Percentiles rank a stretch among this genome's conserved stretches.
Conservation (phyloP, 371 early-diverging fungal genomes). For the Capillidium rhysosporum region DNA sequence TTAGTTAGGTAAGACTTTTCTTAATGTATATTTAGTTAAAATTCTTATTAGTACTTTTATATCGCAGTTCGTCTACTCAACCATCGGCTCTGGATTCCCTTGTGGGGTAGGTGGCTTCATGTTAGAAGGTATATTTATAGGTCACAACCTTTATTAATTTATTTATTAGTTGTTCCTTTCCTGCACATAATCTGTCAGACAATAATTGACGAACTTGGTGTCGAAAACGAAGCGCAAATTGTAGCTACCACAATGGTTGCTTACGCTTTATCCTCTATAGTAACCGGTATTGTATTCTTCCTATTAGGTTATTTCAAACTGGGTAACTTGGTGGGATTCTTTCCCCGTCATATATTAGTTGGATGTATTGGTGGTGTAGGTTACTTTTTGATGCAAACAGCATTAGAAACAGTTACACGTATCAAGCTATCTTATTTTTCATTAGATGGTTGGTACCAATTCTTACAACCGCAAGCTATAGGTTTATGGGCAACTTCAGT, state of each 20-base stretch:
- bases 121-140: slow-evolving; percentile 48
- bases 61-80: slow-evolving; percentile 64
- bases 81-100: slow-evolving; percentile 67
- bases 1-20: slow-evolving; percentile 47
- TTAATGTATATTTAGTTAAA: not conserved
- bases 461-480: slow-evolving; percentile 5
- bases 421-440: slow-evolving; percentile 5
- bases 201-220: slow-evolving; percentile 38
- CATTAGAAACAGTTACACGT: slow-evolving; percentile 46
- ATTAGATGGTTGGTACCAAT: not conserved
- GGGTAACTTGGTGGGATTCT: slow-evolving; percentile 68
- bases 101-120: slow-evolving; percentile 91
- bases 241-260: slow-evolving; percentile 79
- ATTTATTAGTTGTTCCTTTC: slow-evolving; percentile 51
- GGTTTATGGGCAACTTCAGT: slow-evolving; percentile 10
- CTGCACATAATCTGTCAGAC: slow-evolving; percentile 59
- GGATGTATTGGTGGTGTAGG: slow-evolving; percentile 90
- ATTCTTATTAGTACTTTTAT: slow-evolving; percentile 39
- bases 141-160: not conserved
- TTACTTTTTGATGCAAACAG: slow-evolving; percentile 82
- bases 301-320: slow-evolving; percentile 61
- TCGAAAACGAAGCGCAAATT: slow-evolving; percentile 33
- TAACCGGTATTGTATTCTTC: slow-evolving; percentile 76
- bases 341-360: slow-evolving; percentile 87
- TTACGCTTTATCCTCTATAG: slow-evolving; percentile 57